Evolutionary conservation across 768 basidiomycete species (phyloP), one percentile per base, ranked within the genome.

Genomic region (Mrakia blollopis): DNA sequence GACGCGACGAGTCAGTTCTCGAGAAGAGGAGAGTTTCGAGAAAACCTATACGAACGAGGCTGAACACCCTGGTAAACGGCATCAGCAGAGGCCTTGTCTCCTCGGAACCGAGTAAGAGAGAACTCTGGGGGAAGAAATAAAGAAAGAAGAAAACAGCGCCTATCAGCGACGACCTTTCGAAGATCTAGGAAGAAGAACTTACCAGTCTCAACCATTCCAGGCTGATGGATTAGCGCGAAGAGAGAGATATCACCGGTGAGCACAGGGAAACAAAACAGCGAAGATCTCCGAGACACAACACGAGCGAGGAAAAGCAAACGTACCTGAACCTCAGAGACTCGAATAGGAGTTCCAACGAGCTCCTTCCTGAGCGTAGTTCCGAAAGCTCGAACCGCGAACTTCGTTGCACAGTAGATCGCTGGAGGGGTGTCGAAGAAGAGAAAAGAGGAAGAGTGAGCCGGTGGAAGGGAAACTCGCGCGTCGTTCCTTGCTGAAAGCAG

Each of bases 51-150:
- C 92, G 83, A 82, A 95, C 94, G 83, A 78, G 94, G 94, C 78
- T 92, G 87, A 37, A 96, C 83, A 67, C 95, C 96, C 44, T 91
- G 87, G 83, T 99, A 99, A 2, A 98, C 95, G 80, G 91, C 91
- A 81, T 92, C 90, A 5, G 97, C 97, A 0, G 90, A 89, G 3
- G 83, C 80, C 78, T 89, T 87, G 84, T 98, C 92, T 2, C 97
- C 97, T 65, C 77, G 37, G 37, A 89, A 98, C 23, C 97, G 89
- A 35, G 93, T 88, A 79, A 98, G 83, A 1, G 94, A 97, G 86
- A 99, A 99, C 81, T 94, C 82, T 23, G 57, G 25, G 25, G 1
- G 25, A 9, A 57, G n/a, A 57, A 57, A 18, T 50, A 21, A 50
- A 50, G 47, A 16, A 14, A 21, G 47, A 50, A 3, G 7, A 8